A percentile compares a stretch with the other conserved stretches of the same genome.
phyloP scores from a whole-genome alignment of 2,329 filamentous ascomycete genomes.

The Hymenoscyphus infarciens region DNA sequence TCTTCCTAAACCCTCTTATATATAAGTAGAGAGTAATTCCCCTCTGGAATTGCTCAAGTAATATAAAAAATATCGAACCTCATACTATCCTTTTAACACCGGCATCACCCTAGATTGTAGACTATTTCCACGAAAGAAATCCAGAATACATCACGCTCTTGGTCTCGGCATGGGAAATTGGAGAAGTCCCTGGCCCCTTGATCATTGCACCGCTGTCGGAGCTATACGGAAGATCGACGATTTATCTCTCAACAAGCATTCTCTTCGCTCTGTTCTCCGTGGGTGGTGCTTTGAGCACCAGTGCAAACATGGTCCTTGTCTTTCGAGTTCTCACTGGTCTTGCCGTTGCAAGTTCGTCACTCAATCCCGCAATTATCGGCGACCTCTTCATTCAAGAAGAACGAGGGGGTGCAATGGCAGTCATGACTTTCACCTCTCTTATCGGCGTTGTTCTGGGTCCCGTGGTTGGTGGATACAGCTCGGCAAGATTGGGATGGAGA shows the following conservation, averaged over 20 bases:
- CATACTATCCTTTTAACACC: too few species aligned
- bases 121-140: background rate
- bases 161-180: conserved; percentile 1
- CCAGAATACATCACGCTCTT: background rate
- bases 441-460: conserved; percentile 51
- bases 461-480: conserved; percentile 40
- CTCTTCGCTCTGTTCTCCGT: background rate
- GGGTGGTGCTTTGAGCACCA: background rate
- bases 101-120: background rate
- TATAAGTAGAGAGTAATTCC: too few species aligned
- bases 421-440: conserved; percentile 58
- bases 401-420: conserved; percentile 54
- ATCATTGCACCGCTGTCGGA: background rate
- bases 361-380: conserved; percentile 2
- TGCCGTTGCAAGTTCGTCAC: background rate
- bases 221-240: background rate
- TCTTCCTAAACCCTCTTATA: too few species aligned
- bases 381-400: conserved; percentile 58
- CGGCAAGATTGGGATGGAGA: conserved; percentile 32
- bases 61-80: too few species aligned
- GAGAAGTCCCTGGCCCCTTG: background rate
- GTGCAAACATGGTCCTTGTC: background rate
- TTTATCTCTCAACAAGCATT: background rate
- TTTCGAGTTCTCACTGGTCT: background rate
- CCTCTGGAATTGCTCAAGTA: too few species aligned